Evolutionary conservation across 805 yeast genomes (phyloP), one percentile per base, ranked within the genome.

Genomic region (Teunomyces lycoperdinae): DNA sequence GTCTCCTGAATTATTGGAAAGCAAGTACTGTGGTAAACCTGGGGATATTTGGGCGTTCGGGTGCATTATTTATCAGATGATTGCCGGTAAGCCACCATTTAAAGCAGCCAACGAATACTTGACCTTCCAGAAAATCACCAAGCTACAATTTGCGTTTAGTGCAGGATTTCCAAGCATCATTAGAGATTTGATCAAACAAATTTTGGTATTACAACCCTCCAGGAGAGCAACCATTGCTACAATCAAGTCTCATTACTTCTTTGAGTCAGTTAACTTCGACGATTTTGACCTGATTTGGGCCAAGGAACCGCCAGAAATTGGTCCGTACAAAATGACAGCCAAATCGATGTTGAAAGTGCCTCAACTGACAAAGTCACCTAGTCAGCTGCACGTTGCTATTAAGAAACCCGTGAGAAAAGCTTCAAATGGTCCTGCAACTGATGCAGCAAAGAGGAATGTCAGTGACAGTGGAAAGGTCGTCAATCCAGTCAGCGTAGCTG

Each of bases 71-170:
- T 80, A 78, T 55, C 85, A 80, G 56, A 77, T 80, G 84, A 77
- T 80, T 51, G 84, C 84, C 0, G 85, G 85, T 3, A 79, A 77
- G 48, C 88, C 89, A 0, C 95, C 96, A 4, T 87, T 87, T 64
- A 87, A 86, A 60, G 95, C 91, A 1, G 77, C 89, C 0, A 87
- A 87, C 60, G 96, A 87, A 60, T 87, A 87, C 58, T 67, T 85
- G 48, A 87, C 92, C 0, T 87, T 87, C 62, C 95, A 87, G 61
- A 87, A 87, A 60, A 85, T 87, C 49, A 81, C 87, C 57, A 87
- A 87, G 62, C 72, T 85, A 43, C 92, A 87, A 58, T 87, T 77
- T 66, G 94, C 95, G 2, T 87, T 86, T 70, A 79, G 61, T 78
- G 83, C 66, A 72, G 83, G 71, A 54, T 83, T 50, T 84, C 96